A percentile compares a stretch with the other conserved stretches of the same genome.
Conservation (phyloP, 192 early-diverging fungal species). For the Coemansia sp. region DNA sequence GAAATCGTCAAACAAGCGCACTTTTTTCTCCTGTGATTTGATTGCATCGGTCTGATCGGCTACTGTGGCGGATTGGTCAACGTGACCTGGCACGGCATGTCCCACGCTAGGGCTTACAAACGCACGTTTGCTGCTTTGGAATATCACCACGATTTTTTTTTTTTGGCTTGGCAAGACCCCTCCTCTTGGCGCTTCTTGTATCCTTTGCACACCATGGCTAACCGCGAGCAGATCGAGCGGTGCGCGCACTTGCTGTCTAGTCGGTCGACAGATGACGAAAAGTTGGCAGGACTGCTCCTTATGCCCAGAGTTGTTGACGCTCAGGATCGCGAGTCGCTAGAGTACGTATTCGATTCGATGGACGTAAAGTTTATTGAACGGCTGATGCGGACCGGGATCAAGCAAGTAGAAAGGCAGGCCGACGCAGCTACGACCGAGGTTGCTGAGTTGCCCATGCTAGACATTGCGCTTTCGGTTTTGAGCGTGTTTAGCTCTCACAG, state of each 20-base stretch:
- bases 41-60: background rate
- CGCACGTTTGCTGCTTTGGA: background rate
- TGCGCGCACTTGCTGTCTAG: constrained; percentile 43
- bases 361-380: constrained; percentile 44
- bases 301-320: constrained; percentile 38
- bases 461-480: constrained; percentile 36
- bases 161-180: background rate
- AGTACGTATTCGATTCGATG: constrained; percentile 34
- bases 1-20: background rate
- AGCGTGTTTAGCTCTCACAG: constrained; percentile 40
- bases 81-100: background rate
- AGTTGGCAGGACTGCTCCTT: constrained; percentile 50
- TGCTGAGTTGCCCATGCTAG: constrained; percentile 19
- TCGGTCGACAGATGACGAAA: constrained; percentile 51
- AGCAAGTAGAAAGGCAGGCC: constrained; percentile 9
- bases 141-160: no score
- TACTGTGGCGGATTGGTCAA: background rate
- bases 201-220: background rate
- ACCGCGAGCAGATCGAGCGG: constrained; percentile 32
- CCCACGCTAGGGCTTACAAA: background rate
- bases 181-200: background rate
- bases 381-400: constrained; percentile 41
- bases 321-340: constrained; percentile 26
- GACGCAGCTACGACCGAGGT: background rate
- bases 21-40: background rate